Conservation (phyloP, 768 basidiomycete species). For the Suillus fuscotomentosus region DNA sequence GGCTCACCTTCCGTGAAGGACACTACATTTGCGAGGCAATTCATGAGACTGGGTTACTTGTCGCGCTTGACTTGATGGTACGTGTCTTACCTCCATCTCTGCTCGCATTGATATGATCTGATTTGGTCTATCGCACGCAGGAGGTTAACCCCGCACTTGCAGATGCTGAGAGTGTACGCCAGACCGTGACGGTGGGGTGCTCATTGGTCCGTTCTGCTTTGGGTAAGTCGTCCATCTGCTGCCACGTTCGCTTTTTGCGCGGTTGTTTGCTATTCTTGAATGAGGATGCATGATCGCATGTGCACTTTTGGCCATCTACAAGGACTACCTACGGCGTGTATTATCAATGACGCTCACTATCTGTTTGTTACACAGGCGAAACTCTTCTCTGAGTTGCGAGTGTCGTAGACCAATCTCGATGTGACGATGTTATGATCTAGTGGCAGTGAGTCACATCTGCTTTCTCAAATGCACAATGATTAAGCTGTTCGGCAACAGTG, state of each 20-base stretch:
- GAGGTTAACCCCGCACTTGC: constrained; percentile 94
- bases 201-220: constrained; percentile 80
- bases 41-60: constrained; percentile 41
- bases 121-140: constrained; percentile 34
- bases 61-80: constrained; percentile 93
- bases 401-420: too few species aligned
- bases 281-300: not conserved
- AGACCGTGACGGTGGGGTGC: constrained; percentile 90
- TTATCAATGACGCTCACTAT: not conserved
- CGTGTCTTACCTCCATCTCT: constrained; percentile 16
- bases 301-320: not conserved
- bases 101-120: not conserved
- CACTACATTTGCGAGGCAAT: too few species aligned
- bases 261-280: not conserved
- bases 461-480: not conserved
- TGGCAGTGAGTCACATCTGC: not conserved
- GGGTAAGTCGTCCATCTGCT: constrained; percentile 47
- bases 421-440: not conserved
- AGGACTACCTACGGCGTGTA: not conserved
- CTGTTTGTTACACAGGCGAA: not conserved
- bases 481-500: not conserved
- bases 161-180: constrained; percentile 68
- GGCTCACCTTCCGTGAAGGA: too few species aligned
- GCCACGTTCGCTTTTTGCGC: not conserved
- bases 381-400: not conserved